Evolutionary conservation across 495 filamentous ascomycete species (phyloP).

Genomic region (Rhizodiscina lignyota): DNA sequence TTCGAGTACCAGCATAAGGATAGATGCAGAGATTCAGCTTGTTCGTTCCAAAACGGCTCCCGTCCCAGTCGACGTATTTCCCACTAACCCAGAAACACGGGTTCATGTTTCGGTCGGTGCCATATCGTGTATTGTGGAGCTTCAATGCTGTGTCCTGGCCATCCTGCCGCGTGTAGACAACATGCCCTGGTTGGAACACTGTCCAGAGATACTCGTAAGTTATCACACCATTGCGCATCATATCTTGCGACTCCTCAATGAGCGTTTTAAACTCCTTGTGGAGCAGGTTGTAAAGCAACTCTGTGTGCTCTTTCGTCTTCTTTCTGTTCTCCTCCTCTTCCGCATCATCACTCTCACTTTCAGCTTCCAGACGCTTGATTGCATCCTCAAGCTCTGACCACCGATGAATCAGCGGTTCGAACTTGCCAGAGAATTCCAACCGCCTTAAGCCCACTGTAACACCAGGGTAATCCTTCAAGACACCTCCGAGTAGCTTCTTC

Average conservation of each 20-base stretch:
- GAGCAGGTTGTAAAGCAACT: slow-evolving; percentile 37
- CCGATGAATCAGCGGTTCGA: slow-evolving; percentile 48
- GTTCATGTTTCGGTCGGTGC: slow-evolving; percentile 13
- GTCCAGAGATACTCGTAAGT: slow-evolving; percentile 41
- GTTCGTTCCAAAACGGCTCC: slow-evolving; percentile 36
- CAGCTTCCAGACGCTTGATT: slow-evolving; percentile 9
- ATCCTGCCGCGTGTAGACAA: slow-evolving; percentile 22
- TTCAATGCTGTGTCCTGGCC: slow-evolving; percentile 24
- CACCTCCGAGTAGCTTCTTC: slow-evolving; percentile 35
- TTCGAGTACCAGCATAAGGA: slow-evolving; percentile 36
- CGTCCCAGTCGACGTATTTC: slow-evolving; percentile 42
- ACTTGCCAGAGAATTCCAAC: slow-evolving; percentile 40
- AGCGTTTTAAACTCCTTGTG: slow-evolving; percentile 39
- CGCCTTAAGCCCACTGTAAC: slow-evolving; percentile 42
- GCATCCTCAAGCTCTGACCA: slow-evolving; percentile 39
- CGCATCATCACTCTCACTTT: slow-evolving; percentile 7
- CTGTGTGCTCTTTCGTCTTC: slow-evolving; percentile 36
- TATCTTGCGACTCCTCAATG: slow-evolving; percentile 39
- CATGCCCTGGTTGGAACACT: slow-evolving; percentile 32
- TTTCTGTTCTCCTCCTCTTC: slow-evolving; percentile 34
- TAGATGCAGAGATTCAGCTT: slow-evolving; percentile 26
- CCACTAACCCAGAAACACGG: slow-evolving; percentile 20
- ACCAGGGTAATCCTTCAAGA: slow-evolving; percentile 46
- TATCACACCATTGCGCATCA: slow-evolving; percentile 39
- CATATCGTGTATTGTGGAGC: slow-evolving; percentile 19